Conservation (phyloP, 2,329 filamentous ascomycete genomes). For the Fusarium luffae region DNA sequence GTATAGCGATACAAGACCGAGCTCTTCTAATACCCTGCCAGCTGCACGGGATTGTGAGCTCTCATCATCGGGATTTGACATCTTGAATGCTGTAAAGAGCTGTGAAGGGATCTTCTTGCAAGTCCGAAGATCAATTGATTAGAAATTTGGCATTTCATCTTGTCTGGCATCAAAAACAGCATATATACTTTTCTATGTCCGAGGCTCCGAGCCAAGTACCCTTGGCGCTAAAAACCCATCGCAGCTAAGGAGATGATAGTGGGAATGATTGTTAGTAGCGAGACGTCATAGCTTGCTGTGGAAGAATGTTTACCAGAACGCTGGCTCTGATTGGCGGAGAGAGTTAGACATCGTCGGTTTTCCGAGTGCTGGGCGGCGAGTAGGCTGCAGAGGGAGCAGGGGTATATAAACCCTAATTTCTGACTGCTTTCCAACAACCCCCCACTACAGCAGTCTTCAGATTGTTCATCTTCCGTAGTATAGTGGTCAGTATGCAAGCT, state of each 20-base stretch:
- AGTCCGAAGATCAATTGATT: too few species aligned
- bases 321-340: not conserved
- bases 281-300: not conserved
- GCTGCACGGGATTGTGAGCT: not conserved
- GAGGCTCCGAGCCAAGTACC: constrained; percentile 12
- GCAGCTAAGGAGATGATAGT: not conserved
- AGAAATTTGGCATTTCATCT: not conserved
- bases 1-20: constrained; percentile 46
- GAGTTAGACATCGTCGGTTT: not conserved
- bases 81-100: not conserved
- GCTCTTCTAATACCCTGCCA: constrained; percentile 32
- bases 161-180: too few species aligned
- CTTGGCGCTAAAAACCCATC: not conserved
- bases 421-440: not conserved
- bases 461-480: constrained; percentile 29
- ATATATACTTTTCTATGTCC: constrained; percentile 18
- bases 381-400: rapidly evolving
- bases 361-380: not conserved
- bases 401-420: rapidly evolving
- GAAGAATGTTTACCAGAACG: constrained; percentile 11
- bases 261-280: not conserved
- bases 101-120: too few species aligned
- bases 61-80: not conserved
- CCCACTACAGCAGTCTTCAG: constrained; percentile 8
- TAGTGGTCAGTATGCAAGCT: constrained; percentile 36